Evolutionary conservation across 108 stramenopile species (phyloP).

Genomic region (Tribonema minus): DNA sequence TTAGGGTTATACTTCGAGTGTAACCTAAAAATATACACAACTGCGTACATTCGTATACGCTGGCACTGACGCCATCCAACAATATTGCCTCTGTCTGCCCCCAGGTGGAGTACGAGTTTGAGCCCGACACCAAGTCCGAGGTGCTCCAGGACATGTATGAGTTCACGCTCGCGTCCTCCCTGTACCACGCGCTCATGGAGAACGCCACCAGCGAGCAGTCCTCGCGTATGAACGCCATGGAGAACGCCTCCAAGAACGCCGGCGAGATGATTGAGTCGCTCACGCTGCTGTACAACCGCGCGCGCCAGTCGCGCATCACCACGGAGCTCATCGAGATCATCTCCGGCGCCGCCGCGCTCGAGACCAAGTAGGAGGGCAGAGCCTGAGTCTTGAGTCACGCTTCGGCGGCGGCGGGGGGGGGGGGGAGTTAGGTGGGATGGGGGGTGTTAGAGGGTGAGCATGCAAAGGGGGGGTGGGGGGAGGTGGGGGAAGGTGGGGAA

Average conservation of each 20-base stretch:
- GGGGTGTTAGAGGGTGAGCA: too few relatives aligned
- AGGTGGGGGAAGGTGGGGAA: too few relatives aligned
- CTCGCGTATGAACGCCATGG: conserved; percentile 99
- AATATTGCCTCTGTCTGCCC: too few relatives aligned
- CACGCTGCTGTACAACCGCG: conserved; percentile 97
- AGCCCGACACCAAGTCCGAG: conserved; percentile 82
- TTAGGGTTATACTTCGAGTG: too few relatives aligned
- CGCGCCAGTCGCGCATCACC: conserved; percentile 99
- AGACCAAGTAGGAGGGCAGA: conserved; percentile 47
- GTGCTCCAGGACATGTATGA: conserved; percentile 85
- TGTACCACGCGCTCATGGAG: conserved; percentile 93
- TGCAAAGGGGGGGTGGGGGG: too few relatives aligned
- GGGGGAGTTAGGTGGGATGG: too few relatives aligned
- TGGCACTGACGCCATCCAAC: too few relatives aligned
- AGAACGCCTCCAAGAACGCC: conserved; percentile 99
- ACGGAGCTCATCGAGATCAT: conserved; percentile 99
- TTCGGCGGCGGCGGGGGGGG: too few relatives aligned
- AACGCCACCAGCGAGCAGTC: conserved; percentile 94
- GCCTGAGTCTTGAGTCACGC: too few relatives aligned
- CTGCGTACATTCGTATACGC: too few relatives aligned
- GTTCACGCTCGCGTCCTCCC: conserved; percentile 82
- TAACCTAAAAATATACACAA: too few relatives aligned
- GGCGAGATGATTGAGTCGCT: conserved; percentile 94
- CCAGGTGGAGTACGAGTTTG: conserved; percentile 82
- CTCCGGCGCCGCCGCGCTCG: conserved; percentile 98